Percentiles rank a stretch among this genome's conserved stretches.
Conservation (phyloP, 108 stramenopile species). For the Cyclotella baltica region DNA sequence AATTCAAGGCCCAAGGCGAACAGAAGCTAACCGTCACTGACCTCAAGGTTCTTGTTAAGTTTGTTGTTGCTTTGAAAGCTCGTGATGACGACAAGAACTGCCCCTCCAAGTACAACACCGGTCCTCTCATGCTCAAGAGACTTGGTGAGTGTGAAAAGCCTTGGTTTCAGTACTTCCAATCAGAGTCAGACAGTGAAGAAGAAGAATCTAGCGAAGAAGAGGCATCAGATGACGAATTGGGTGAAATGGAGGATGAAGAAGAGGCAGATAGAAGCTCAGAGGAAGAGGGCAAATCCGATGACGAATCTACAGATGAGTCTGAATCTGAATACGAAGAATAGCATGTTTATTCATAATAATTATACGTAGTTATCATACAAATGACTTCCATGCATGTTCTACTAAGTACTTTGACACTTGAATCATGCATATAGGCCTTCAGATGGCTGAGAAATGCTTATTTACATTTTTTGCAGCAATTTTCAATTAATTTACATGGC, state of each 20-base stretch:
- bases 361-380: not conserved
- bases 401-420: not conserved
- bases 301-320: too few species aligned
- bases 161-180: not conserved
- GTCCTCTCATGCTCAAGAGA: not conserved
- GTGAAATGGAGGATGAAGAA: too few species aligned
- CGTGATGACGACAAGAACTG: not conserved
- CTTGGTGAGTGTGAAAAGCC: not conserved
- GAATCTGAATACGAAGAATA: not conserved
- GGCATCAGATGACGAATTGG: too few species aligned
- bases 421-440: not conserved
- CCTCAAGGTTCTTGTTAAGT: not conserved
- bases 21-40: not conserved
- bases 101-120: not conserved
- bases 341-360: not conserved
- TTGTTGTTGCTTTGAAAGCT: not conserved
- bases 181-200: not conserved
- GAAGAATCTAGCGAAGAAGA: not conserved
- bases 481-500: not conserved
- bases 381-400: too few species aligned
- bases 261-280: not conserved
- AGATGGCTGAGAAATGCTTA: not conserved
- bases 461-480: not conserved
- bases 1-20: not conserved
- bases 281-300: too few species aligned